These are phyloP conservation scores for Pseudogymnoascus sp. DNA, from an alignment of 2,329 filamentous ascomycete genomes.

Conservation along the genomic window DNA sequence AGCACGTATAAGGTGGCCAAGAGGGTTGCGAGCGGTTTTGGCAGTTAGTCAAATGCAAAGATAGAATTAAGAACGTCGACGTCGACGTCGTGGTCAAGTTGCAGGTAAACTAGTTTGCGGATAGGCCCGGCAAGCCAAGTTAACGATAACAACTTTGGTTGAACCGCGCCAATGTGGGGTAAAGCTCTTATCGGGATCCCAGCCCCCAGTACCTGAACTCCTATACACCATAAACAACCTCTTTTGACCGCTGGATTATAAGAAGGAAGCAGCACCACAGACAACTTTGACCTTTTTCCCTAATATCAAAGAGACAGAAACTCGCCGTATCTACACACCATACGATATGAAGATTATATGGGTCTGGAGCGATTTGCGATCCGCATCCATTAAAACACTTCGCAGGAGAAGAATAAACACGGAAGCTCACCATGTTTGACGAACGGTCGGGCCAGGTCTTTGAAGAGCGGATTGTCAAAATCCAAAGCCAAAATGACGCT, in stretches of 20 bases:
- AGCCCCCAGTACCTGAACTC: too few relatives aligned
- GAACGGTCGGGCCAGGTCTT: constrained; percentile 25
- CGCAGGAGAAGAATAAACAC: background rate
- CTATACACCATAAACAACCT: background rate
- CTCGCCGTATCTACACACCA: background rate
- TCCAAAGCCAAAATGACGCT: constrained; percentile 15
- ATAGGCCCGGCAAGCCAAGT: background rate
- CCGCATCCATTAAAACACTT: background rate
- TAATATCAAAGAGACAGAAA: background rate
- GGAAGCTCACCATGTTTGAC: constrained; percentile 19
- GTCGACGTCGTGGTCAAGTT: constrained; percentile 5
- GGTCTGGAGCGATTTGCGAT: background rate
- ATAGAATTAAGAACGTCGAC: background rate
- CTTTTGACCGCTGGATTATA: background rate
- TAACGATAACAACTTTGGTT: background rate
- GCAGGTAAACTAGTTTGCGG: constrained; percentile 6
- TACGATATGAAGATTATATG: background rate
- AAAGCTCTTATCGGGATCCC: background rate
- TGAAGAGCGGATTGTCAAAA: constrained; percentile 20
- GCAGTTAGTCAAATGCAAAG: background rate
- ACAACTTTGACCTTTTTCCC: background rate
- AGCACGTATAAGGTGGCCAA: constrained; percentile 11
- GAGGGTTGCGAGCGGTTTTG: background rate
- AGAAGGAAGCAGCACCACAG: background rate
- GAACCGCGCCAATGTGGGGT: background rate